phyloP scores from a whole-genome alignment of 2,329 filamentous ascomycete species.

The Parascedosporium putredinis region DNA sequence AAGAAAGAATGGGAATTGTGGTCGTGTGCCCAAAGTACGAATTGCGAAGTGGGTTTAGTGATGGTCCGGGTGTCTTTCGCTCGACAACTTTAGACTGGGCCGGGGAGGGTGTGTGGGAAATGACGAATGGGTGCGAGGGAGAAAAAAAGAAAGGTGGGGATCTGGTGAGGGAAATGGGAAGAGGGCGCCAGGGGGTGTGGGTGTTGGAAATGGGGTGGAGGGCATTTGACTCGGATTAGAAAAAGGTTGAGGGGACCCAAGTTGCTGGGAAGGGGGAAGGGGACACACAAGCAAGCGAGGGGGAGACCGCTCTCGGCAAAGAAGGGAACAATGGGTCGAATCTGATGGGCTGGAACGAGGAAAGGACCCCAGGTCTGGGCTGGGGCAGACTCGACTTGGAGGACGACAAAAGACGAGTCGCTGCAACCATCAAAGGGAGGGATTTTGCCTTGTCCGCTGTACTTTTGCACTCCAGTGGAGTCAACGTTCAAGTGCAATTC shows the following conservation, averaged over 20 bases:
- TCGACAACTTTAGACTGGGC: not conserved
- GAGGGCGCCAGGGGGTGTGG: not conserved
- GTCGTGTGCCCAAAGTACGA: constrained; percentile 2
- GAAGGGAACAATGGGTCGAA: not conserved
- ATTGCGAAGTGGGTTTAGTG: constrained; percentile 2
- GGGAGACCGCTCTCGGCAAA: no score
- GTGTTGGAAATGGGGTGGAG: not conserved
- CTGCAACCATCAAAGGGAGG: no score
- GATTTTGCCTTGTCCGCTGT: no score
- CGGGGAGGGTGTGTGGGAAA: not conserved
- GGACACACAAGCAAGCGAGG: no score
- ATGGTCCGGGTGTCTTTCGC: no score
- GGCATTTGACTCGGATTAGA: not conserved
- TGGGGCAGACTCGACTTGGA: no score
- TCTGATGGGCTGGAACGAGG: not conserved
- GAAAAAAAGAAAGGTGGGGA: not conserved
- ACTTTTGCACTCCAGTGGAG: no score
- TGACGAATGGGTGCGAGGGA: not conserved
- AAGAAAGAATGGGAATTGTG: not conserved
- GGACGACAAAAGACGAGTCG: no score
- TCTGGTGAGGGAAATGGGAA: not conserved
- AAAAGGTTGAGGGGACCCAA: not conserved
- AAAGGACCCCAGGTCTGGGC: not conserved
- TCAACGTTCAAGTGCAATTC: no score
- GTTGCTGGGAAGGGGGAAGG: not conserved